Evolutionary conservation across 768 basidiomycete species (phyloP).

Genomic region (Tylopilus sp.): DNA sequence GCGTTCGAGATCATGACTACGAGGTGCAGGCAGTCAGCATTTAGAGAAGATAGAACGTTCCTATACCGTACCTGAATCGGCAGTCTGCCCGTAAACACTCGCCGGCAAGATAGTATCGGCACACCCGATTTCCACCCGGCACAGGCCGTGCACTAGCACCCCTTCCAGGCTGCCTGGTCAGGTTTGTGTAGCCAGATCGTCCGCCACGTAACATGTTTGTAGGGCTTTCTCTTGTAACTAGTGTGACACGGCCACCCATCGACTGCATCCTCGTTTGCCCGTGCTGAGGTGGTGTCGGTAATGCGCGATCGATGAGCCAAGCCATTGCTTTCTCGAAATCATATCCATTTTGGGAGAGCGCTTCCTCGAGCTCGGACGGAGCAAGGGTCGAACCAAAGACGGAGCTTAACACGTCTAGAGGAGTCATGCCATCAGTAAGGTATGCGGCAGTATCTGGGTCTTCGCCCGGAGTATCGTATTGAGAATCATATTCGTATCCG

Average conservation of each 20-base stretch:
- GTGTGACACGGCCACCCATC: slow-evolving; percentile 63
- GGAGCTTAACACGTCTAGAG: slow-evolving; percentile 91
- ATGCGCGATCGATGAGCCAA: slow-evolving; percentile 79
- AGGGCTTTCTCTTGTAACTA: slow-evolving; percentile 57
- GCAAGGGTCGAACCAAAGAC: slow-evolving; percentile 91
- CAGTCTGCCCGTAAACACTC: slow-evolving; percentile 96
- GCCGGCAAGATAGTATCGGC: slow-evolving; percentile 94
- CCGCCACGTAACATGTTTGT: slow-evolving; percentile 38
- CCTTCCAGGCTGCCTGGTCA: slow-evolving; percentile 20
- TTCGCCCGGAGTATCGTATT: slow-evolving; percentile 31
- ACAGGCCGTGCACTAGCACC: slow-evolving; percentile 33
- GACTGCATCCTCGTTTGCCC: slow-evolving; percentile 48
- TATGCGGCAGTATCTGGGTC: slow-evolving; percentile 54
- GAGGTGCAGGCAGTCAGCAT: slow-evolving; percentile 13
- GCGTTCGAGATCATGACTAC: slow-evolving; percentile 90
- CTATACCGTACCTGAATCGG: slow-evolving; percentile 78
- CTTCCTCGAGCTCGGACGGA: slow-evolving; percentile 90
- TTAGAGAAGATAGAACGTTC: background rate
- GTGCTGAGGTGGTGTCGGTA: slow-evolving; percentile 43
- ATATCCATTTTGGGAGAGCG: slow-evolving; percentile 80
- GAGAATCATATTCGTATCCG: slow-evolving; percentile 32
- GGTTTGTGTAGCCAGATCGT: slow-evolving; percentile 35
- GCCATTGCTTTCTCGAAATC: slow-evolving; percentile 97
- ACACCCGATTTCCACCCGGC: slow-evolving; percentile 67
- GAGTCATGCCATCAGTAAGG: slow-evolving; percentile 92